Base-by-base conservation (phyloP, 345 rosid species). In the Populus alba region DNA sequence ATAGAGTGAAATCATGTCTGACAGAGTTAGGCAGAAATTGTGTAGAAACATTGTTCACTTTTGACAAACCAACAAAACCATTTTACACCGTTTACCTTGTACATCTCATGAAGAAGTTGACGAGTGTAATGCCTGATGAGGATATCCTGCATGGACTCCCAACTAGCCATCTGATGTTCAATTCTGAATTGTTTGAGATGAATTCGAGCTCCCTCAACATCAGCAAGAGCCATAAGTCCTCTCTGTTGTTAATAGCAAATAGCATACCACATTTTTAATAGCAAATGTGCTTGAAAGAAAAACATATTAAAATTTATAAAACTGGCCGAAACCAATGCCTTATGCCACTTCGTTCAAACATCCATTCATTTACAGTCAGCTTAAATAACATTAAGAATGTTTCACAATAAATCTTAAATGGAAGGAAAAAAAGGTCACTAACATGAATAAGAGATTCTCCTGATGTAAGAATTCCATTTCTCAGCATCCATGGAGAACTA, bases 211-310 rank as follows among this genome's bases (percentile, higher is more conserved):
- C 97, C 98, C 87, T 95, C 98, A 31, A 95, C 92, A 86, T 95
- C 97, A 66, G 98, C 98, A 76, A 95, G 90, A 83, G 97, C 99
- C 93, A 95, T 90, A 71, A 95, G 90, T 80, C 98, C 90, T 86
- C 97, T 91, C 98, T 95, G 96, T 78, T 59, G 97, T 78, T 59
- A 73, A 35, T 33, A 25, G 41, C 66, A 70, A 63, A 53, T 33
- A 55, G 37, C 33, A 63, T 23, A 23, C 67, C 15, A 8, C 9
- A 25, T 5, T 29, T n/a, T 9, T 25, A 29, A 22, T 22, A 63
- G 67, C 11, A 63, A 29, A 22, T 63, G 25, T 63, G 35, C 27
- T 8, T 22, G 27, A 63, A 23, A 63, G 31, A 63, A 22, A 25
- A 23, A 23, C 5, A 63, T n/a, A 63, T 8, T 63, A 13, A 22